phyloP scores from a whole-genome alignment of 2,329 filamentous ascomycete species.

The Ophiocordyceps unilateralis region DNA sequence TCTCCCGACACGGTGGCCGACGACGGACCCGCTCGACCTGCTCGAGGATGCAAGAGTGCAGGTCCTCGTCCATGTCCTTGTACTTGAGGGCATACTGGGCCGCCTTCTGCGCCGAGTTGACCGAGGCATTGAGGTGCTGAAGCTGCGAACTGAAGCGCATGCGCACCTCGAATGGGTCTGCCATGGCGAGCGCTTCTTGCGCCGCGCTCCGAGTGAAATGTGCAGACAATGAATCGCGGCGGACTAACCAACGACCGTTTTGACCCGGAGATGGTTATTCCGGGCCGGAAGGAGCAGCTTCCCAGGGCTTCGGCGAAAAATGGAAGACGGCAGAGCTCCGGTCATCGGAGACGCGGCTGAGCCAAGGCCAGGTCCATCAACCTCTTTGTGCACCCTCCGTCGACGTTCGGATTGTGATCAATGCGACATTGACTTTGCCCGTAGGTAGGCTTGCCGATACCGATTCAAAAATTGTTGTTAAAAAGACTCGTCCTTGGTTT shows the following conservation, averaged over 20 bases:
- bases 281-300: too few species aligned
- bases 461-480: too few species aligned
- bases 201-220: not conserved
- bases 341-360: not conserved
- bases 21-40: conserved; percentile 60
- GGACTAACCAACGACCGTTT: too few species aligned
- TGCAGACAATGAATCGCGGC: too few species aligned
- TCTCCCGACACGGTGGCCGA: not conserved
- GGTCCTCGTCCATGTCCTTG: conserved; percentile 86
- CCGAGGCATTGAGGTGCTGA: conserved; percentile 78
- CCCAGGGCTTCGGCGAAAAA: not conserved
- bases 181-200: conserved; percentile 19
- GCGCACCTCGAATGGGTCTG: conserved; percentile 92
- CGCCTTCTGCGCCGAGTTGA: conserved; percentile 77
- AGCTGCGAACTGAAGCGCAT: conserved; percentile 90
- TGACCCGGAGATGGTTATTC: too few species aligned
- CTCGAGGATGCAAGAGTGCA: conserved; percentile 94
- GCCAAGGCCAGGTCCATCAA: too few species aligned
- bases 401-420: too few species aligned
- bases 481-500: too few species aligned
- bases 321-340: not conserved
- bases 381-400: too few species aligned
- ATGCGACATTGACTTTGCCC: too few species aligned
- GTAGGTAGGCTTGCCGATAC: too few species aligned
- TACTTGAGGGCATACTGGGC: conserved; percentile 91